phyloP scores from a whole-genome alignment of 129 eudicot species.

The Flaveria trinervia region DNA sequence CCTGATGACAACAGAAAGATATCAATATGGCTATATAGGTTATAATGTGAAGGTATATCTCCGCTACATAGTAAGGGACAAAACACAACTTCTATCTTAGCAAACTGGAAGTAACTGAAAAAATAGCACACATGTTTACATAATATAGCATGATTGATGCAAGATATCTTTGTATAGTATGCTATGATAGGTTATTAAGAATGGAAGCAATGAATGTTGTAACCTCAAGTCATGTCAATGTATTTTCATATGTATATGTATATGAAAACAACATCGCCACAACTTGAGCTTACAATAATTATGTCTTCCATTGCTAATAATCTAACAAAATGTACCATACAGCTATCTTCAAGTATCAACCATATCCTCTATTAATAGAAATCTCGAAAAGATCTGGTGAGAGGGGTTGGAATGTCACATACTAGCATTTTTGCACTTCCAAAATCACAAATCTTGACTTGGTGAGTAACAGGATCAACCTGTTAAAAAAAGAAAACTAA shows the following conservation, averaged over 20 bases:
- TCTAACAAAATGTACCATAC: neutral
- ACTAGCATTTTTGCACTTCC: constrained; percentile 89
- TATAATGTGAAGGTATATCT: neutral
- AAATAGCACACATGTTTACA: too few relatives aligned
- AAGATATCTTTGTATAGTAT: too few relatives aligned
- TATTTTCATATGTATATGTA: neutral
- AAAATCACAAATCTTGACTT: constrained; percentile 79
- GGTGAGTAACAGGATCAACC: constrained; percentile 81
- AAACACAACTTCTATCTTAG: neutral
- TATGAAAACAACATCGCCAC: constrained; percentile 7
- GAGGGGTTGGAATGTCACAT: constrained; percentile 22
- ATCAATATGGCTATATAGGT: constrained; percentile 5
- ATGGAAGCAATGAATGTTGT: too few relatives aligned
- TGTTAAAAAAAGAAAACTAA: constrained; percentile 19
- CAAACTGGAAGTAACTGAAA: too few relatives aligned
- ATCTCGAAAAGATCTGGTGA: constrained; percentile 15
- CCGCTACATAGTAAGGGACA: neutral
- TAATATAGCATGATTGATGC: neutral
- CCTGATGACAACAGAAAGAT: constrained; percentile 42
- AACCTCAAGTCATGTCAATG: too few relatives aligned
- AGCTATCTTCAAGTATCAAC: neutral
- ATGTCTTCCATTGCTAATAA: constrained; percentile 12
- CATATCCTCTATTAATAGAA: constrained; percentile 7
- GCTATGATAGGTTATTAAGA: too few relatives aligned
- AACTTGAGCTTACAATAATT: neutral